Evolutionary conservation across 768 basidiomycete species (phyloP).

Genomic region (Suillus lakei): DNA sequence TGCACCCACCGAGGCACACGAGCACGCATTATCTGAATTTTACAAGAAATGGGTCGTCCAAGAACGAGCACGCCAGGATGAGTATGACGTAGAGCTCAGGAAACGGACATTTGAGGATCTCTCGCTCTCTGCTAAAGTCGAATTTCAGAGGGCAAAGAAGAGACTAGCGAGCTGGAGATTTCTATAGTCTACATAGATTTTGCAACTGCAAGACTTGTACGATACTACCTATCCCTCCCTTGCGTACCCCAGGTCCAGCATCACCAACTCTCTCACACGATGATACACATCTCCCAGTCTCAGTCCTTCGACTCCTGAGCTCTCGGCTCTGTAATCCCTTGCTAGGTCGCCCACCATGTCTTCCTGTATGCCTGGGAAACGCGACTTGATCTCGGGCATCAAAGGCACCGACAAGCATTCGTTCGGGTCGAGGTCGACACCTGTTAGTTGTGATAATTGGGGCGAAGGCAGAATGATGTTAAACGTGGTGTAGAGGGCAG

Average conservation of each 20-base stretch:
- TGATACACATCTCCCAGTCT: constrained; percentile 62
- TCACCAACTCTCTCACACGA: constrained; percentile 66
- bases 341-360: constrained; percentile 66
- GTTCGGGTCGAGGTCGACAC: constrained; percentile 58
- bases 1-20: constrained; percentile 57
- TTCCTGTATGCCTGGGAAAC: constrained; percentile 74
- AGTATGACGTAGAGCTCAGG: constrained; percentile 72
- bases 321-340: constrained; percentile 66
- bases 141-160: constrained; percentile 48
- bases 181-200: neutral
- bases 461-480: constrained; percentile 44
- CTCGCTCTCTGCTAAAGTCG: constrained; percentile 59
- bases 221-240: constrained; percentile 19
- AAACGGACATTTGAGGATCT: constrained; percentile 62
- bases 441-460: constrained; percentile 45
- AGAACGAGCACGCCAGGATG: constrained; percentile 59
- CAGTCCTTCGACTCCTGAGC: constrained; percentile 59
- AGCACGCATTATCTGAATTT: constrained; percentile 74
- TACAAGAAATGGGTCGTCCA: constrained; percentile 77
- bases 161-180: constrained; percentile 30
- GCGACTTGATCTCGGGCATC: constrained; percentile 61
- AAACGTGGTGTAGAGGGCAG: constrained; percentile 76
- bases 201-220: neutral
- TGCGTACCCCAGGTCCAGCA: constrained; percentile 49
- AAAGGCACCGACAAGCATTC: constrained; percentile 65